Evolutionary conservation across 495 filamentous ascomycete species (phyloP).

Genomic region (Trichoderma gamsii): DNA sequence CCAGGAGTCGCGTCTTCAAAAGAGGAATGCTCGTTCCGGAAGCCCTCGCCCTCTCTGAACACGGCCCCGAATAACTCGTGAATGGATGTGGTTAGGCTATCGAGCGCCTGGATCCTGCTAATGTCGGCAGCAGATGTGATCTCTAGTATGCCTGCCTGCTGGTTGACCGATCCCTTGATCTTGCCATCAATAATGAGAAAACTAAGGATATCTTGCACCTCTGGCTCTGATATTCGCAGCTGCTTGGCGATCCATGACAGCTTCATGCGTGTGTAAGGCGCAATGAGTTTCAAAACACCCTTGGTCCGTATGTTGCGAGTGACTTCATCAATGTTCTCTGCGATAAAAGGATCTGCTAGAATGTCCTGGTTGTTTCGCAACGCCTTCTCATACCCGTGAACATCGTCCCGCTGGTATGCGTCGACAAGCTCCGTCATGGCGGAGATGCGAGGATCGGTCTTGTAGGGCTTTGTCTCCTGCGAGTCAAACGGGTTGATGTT

Average conservation of each 20-base stretch:
- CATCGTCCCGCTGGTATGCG: conserved; percentile 93
- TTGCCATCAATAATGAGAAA: conserved; percentile 88
- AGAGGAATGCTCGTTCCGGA: conserved; percentile 28
- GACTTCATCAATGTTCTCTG: conserved; percentile 98
- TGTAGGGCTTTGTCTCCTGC: conserved; percentile 98
- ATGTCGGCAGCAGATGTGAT: conserved; percentile 69
- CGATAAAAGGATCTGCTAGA: conserved; percentile 88
- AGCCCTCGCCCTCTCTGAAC: conserved; percentile 69
- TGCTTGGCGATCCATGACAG: conserved; percentile 77
- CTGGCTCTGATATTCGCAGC: conserved; percentile 72
- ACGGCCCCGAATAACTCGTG: conserved; percentile 56
- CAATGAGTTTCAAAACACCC: conserved; percentile 86
- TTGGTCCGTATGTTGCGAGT: conserved; percentile 98
- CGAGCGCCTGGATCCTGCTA: conserved; percentile 66
- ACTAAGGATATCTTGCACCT: conserved; percentile 89
- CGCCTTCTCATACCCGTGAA: conserved; percentile 81
- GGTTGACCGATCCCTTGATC: conserved; percentile 82
- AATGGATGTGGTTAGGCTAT: conserved; percentile 66
- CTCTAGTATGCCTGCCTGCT: conserved; percentile 74
- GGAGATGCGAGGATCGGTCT: conserved; percentile 86
- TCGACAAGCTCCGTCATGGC: conserved; percentile 97
- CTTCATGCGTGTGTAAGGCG: conserved; percentile 89
- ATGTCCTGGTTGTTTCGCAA: conserved; percentile 85
- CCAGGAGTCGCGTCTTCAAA: neutral
- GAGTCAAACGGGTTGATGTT: conserved; percentile 99